Percentiles rank a stretch among this genome's conserved stretches.
These are phyloP conservation scores for Gomphus bonarii DNA, from an alignment of 1,284 basidiomycete genomes.

Conservation along the genomic window DNA sequence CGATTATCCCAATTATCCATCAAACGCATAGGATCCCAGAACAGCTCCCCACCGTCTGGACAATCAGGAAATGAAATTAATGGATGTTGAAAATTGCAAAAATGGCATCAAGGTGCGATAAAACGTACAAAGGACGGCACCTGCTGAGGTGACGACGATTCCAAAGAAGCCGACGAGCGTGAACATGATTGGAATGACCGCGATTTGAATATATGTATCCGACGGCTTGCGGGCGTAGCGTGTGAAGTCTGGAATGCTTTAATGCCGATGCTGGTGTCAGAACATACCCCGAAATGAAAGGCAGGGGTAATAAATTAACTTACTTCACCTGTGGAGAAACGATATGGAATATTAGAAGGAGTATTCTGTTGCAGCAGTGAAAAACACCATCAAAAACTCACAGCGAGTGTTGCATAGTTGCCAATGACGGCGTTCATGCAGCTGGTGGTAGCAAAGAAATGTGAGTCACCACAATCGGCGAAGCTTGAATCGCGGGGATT, in stretches of 20 bases:
- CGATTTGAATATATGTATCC: conserved; percentile 46
- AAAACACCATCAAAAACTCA: conserved; percentile 72
- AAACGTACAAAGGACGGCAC: conserved; percentile 47
- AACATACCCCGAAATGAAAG: not conserved
- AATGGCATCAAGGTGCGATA: not conserved
- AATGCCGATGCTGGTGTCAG: no score
- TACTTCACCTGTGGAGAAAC: not conserved
- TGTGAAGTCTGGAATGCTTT: conserved; percentile 25
- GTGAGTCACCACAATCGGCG: not conserved
- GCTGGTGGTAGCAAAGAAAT: not conserved
- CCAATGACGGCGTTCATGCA: conserved; percentile 56
- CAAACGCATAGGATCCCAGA: conserved; percentile 40
- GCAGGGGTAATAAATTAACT: not conserved
- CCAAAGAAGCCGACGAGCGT: conserved; percentile 47
- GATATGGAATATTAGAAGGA: no score
- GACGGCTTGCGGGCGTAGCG: conserved; percentile 25
- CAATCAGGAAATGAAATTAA: not conserved
- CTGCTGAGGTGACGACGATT: conserved; percentile 61
- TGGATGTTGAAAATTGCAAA: no score
- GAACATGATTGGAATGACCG: conserved; percentile 62
- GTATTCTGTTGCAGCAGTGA: no score
- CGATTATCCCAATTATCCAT: conserved; percentile 68
- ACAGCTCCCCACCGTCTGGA: conserved; percentile 24
- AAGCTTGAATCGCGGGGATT: not conserved
- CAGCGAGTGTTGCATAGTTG: conserved; percentile 50